These are phyloP conservation scores for Hirschfeldia incana DNA, from an alignment of 345 rosid genomes.

Conservation along the genomic window DNA sequence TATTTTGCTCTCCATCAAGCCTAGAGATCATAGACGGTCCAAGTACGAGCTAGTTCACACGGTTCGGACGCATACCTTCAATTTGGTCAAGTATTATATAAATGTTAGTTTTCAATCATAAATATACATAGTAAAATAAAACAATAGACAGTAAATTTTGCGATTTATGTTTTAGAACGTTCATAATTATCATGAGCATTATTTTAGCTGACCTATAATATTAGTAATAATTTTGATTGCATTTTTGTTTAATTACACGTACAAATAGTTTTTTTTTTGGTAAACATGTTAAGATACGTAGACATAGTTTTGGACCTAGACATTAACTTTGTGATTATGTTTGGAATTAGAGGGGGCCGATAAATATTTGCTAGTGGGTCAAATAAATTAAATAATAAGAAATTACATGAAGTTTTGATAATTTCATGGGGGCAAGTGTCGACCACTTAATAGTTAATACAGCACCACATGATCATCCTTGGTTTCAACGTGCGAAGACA, in stretches of 20 bases:
- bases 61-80: too few species aligned
- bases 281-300: neutral
- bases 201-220: neutral
- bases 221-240: neutral
- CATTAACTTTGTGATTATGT: neutral
- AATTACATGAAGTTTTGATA: neutral
- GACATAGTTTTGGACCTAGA: neutral
- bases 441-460: too few species aligned
- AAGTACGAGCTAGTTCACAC: too few species aligned
- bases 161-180: neutral
- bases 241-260: neutral
- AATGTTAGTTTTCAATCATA: neutral
- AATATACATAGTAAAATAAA: neutral
- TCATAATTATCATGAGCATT: neutral
- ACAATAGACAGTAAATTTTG: neutral
- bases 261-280: neutral
- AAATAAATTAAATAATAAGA: neutral
- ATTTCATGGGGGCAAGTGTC: neutral
- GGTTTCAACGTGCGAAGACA: neutral
- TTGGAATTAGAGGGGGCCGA: neutral
- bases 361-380: neutral
- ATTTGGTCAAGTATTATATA: neutral
- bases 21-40: too few species aligned
- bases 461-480: too few species aligned
- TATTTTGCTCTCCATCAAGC: too few species aligned